Conservation (phyloP, 768 basidiomycete species). For the Termitomyces heimii region DNA sequence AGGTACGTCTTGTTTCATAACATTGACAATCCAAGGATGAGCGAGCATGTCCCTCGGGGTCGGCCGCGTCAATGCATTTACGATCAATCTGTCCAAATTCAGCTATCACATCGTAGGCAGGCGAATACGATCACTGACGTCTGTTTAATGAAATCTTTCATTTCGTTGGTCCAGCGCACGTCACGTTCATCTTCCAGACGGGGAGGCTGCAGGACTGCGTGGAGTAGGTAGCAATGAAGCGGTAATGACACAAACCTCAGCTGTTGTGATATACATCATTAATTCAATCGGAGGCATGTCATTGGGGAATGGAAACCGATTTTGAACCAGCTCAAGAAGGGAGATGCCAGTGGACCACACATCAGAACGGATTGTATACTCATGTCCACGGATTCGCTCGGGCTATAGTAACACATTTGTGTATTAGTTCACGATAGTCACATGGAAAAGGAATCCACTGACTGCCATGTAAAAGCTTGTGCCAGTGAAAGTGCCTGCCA, state of each 20-base stretch:
- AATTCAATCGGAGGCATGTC: constrained; percentile 93
- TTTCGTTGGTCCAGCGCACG: constrained; percentile 68
- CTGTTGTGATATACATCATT: constrained; percentile 81
- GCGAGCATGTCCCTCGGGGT: constrained; percentile 76
- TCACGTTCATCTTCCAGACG: constrained; percentile 70
- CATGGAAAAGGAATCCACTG: constrained; percentile 28
- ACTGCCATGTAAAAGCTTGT: constrained; percentile 99
- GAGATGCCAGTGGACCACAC: constrained; percentile 98
- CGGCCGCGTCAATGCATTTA: constrained; percentile 64
- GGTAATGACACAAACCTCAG: constrained; percentile 46
- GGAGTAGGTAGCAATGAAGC: constrained; percentile 5
- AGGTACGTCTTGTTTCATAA: constrained; percentile 78
- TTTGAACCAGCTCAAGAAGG: constrained; percentile 88
- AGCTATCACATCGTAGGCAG: neutral
- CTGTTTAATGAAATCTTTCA: constrained; percentile 88
- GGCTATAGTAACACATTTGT: constrained; percentile 44
- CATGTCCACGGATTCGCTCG: constrained; percentile 87
- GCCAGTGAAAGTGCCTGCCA: constrained; percentile 95
- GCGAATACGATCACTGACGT: constrained; percentile 47
- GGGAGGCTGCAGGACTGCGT: constrained; percentile 52
- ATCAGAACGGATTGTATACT: constrained; percentile 93
- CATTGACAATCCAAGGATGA: constrained; percentile 77
- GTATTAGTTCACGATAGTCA: constrained; percentile 3
- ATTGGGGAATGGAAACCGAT: constrained; percentile 91
- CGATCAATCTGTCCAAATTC: constrained; percentile 28